Base-by-base conservation (phyloP, 805 yeast genomes). In the Schwanniomyces vanrijiae region DNA sequence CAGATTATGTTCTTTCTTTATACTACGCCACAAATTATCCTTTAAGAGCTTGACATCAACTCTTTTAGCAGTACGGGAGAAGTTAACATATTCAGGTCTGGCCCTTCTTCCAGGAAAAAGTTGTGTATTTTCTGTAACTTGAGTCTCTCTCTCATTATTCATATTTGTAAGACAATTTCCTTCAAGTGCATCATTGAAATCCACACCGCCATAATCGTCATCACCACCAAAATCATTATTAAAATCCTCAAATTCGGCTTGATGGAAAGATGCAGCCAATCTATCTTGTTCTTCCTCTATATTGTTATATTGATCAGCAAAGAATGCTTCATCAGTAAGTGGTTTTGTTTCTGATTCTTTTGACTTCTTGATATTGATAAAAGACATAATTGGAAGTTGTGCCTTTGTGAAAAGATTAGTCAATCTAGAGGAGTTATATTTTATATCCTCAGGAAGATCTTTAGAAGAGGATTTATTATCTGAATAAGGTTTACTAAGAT, bases 11-110 rank as follows among this genome's bases (percentile, higher is more conserved):
- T 38, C 21, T 16, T 37, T 39, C 21, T 35, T 44, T 29, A 42
- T 40, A 34, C 40, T 46, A 16, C 73, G 72, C 96, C 96, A 90
- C 34, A 90, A 58, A 56, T 87, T 88, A 45, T 83, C 85, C 68
- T 90, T 90, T 44, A 90, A 71, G 21, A 71, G 68, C 52, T 81
- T 79, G 28, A 90, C 86, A 58, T 90, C 91, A 24, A 90, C 94
- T 51, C 82, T 79, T 61, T 89, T 90, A 4, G 96, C 89, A 8
- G 81, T 80, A 42, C 83, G 75, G 2, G 96, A 83, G 58, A 80
- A 88, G 49, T 75, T 79, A 40, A 76, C 75, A 45, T 75, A 68
- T 20, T 72, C 76, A 1, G 74, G 71, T 24, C 51, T 28, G 4
- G 47, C 58, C 42, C 56, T 59, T n/a, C 61, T 48, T 20, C 61